Base-by-base conservation (phyloP, 2,329 filamentous ascomycete species). In the Cadophora sp. region DNA sequence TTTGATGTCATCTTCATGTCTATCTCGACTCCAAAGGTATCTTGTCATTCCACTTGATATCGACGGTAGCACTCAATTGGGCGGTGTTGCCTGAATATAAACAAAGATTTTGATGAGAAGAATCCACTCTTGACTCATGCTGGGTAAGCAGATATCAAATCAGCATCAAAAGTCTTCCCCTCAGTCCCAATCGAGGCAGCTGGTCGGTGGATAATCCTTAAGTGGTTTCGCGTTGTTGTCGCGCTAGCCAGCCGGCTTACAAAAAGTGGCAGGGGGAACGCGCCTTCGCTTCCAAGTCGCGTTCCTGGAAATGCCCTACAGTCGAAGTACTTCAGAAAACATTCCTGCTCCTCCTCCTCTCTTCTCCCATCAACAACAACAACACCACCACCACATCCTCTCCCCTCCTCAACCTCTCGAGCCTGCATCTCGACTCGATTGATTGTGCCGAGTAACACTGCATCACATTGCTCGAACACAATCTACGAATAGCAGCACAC, bases 201-300 rank as follows among this genome's bases (percentile, higher is more conserved):
- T 53, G 56, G 14, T 48, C 43, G 41, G 58, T 39, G 41, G 18
- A 50, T 50, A 16, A 27, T 48, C 60, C 70, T 72, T 72, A 72
- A 73, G 71, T 72, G 72, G 70, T 73, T 71, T 71, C 67, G 70
- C 67, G 68, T 70, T 72, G 64, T 69, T 68, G 59, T 69, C 69
- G 59, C 68, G 68, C 70, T 66, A 69, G 20, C 18, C 43, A 48
- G 59, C 64, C 66, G 63, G 68, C 69, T 58, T 43, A 58, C 55
- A 58, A 58, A 64, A 66, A 69, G 61, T 48, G n/a, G 36, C 60
- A 62, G 59, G 65, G 66, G 66, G 60, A 61, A 68, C 69, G 70
- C 71, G 70, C 62, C 39, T 39, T 39, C 36, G 8, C 7, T 13
- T 9, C 53, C 33, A 66, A 65, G 68, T 69, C 70, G 70, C 70